A percentile compares a stretch with the other conserved stretches of the same genome.
Conservation (phyloP, 2,329 filamentous ascomycete species). For the Calonectria honghensis region DNA sequence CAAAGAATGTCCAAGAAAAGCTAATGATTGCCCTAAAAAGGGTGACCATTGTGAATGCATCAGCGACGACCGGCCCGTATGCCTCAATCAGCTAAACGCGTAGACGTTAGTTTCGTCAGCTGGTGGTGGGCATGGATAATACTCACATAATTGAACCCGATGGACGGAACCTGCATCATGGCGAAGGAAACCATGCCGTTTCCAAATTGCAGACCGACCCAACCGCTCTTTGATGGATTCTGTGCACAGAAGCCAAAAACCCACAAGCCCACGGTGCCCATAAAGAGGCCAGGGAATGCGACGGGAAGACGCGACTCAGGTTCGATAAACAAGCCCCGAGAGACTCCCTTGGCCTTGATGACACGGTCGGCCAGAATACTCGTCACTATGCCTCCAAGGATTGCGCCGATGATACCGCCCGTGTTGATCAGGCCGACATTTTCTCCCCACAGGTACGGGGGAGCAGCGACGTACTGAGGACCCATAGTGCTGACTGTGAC, state of each 20-base stretch:
- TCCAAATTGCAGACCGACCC: slow-evolving; percentile 60
- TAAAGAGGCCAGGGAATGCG: slow-evolving; percentile 55
- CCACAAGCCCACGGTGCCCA: slow-evolving; percentile 59
- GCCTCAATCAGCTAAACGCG: slow-evolving; percentile 68
- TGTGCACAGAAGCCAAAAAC: slow-evolving; percentile 63
- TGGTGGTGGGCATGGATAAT: neutral
- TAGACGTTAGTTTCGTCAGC: neutral
- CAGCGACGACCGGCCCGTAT: slow-evolving; percentile 66
- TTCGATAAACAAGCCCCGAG: slow-evolving; percentile 49
- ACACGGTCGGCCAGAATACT: slow-evolving; percentile 51
- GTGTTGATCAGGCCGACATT: slow-evolving; percentile 60
- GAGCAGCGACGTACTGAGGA: slow-evolving; percentile 54
- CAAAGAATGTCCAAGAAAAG: slow-evolving; percentile 74
- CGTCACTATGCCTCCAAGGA: slow-evolving; percentile 55
- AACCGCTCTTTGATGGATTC: slow-evolving; percentile 54
- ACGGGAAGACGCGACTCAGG: slow-evolving; percentile 58
- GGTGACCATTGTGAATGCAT: slow-evolving; percentile 73
- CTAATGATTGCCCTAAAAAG: slow-evolving; percentile 68
- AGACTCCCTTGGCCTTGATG: slow-evolving; percentile 55
- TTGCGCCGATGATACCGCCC: slow-evolving; percentile 57
- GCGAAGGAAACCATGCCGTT: slow-evolving; percentile 62
- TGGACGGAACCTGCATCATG: slow-evolving; percentile 61
- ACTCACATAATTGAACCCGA: slow-evolving; percentile 64
- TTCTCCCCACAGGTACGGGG: slow-evolving; percentile 60
- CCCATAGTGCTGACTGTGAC: slow-evolving; percentile 61